phyloP scores from a whole-genome alignment of 2,329 filamentous ascomycete genomes.

The Cordyceps javanica region DNA sequence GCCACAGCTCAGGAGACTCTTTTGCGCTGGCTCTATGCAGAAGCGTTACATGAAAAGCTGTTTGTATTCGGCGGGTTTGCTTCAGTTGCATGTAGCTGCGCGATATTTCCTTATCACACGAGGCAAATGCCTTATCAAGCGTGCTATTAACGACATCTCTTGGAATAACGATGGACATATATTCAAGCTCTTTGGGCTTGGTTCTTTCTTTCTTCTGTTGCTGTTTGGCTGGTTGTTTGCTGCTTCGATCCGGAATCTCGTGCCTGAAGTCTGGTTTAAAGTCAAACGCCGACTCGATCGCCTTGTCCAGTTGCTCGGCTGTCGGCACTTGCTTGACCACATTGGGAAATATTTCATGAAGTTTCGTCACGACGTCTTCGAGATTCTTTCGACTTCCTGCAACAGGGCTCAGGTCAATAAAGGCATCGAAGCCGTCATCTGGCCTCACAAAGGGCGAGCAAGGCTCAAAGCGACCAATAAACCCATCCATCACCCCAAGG shows the following conservation, averaged over 20 bases:
- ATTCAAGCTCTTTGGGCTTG: constrained; percentile 44
- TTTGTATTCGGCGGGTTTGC: constrained; percentile 67
- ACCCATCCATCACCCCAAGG: constrained; percentile 89
- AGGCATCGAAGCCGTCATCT: constrained; percentile 73
- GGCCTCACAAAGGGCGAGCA: constrained; percentile 61
- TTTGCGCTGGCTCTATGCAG: constrained; percentile 68
- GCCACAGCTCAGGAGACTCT: constrained; percentile 66
- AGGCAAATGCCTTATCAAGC: constrained; percentile 65
- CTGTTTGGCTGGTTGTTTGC: constrained; percentile 25
- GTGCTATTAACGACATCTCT: constrained; percentile 39
- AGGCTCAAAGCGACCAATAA: constrained; percentile 78
- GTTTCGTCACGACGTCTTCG: constrained; percentile 64
- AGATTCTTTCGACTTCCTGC: constrained; percentile 78
- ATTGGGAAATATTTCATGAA: constrained; percentile 73
- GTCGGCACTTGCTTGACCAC: constrained; percentile 67
- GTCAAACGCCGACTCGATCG: constrained; percentile 66
- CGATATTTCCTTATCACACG: constrained; percentile 36
- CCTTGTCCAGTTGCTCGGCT: constrained; percentile 68
- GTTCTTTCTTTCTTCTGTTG: constrained; percentile 30
- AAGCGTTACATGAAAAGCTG: constrained; percentile 88
- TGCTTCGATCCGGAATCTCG: constrained; percentile 55
- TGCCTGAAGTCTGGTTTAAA: constrained; percentile 75
- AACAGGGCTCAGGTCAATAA: constrained; percentile 78
- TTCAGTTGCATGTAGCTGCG: constrained; percentile 70
- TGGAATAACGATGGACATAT: constrained; percentile 47